A percentile compares a stretch with the other conserved stretches of the same genome.
phyloP scores from a whole-genome alignment of 1,284 basidiomycete genomes.

The Retiboletus fuscus region DNA sequence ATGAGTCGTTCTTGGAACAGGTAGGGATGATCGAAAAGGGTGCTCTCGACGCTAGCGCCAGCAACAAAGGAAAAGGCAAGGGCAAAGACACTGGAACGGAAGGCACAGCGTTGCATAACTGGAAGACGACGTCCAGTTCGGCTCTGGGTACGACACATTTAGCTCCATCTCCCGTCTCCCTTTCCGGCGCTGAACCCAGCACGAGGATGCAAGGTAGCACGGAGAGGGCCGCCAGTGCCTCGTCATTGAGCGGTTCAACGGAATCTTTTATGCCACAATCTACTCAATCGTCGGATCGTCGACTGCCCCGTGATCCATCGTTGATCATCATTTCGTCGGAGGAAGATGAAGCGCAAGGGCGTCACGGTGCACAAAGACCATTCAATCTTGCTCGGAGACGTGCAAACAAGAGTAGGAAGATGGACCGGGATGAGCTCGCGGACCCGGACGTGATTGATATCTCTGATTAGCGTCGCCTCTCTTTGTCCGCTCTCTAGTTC shows the following conservation, averaged over 20 bases:
- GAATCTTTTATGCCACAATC: constrained; percentile 31
- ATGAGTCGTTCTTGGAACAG: constrained; percentile 48
- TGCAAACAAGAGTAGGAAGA: constrained; percentile 17
- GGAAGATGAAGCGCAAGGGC: constrained; percentile 32
- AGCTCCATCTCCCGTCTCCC: constrained; percentile 22
- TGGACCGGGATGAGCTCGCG: constrained; percentile 37
- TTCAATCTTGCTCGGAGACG: constrained; percentile 25
- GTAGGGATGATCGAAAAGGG: constrained; percentile 47
- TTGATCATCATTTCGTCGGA: constrained; percentile 44
- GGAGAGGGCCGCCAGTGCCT: constrained; percentile 25
- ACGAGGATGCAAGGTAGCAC: constrained; percentile 29
- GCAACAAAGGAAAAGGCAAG: constrained; percentile 37
- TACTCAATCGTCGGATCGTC: constrained; percentile 34
- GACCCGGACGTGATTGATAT: constrained; percentile 46
- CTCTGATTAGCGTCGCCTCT: constrained; percentile 44
- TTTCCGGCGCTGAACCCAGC: constrained; percentile 34
- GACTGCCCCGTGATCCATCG: constrained; percentile 41
- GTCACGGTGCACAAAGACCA: background rate
- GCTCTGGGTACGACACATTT: constrained; percentile 37
- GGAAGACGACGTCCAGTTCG: constrained; percentile 18
- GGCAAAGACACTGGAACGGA: constrained; percentile 24
- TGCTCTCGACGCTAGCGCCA: constrained; percentile 29
- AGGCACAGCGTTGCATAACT: no score
- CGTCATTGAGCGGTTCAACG: constrained; percentile 32
- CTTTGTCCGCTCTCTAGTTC: background rate